phyloP scores from a whole-genome alignment of 306 rosid genomes.

The Coriaria nepalensis region DNA sequence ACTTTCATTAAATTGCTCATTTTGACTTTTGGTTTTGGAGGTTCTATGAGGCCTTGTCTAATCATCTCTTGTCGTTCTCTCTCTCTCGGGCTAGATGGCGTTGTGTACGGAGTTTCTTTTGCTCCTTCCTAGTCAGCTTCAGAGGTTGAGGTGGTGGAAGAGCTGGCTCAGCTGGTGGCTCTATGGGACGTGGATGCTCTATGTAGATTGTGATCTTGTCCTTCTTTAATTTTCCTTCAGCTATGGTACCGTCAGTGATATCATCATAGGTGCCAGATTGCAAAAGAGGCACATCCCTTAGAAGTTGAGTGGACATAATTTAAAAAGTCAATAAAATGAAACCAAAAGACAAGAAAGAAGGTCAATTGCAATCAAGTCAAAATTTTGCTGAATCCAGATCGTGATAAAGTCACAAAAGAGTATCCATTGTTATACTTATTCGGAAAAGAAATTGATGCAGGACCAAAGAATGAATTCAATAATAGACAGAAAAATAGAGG shows the following conservation, averaged over 20 bases:
- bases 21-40: slow-evolving; percentile 89
- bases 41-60: slow-evolving; percentile 87
- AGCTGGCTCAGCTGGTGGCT: slow-evolving; percentile 86
- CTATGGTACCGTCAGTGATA: slow-evolving; percentile 24
- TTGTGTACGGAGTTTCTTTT: slow-evolving; percentile 90
- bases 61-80: slow-evolving; percentile 94
- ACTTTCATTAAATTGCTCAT: slow-evolving; percentile 91
- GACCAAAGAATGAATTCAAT: too few relatives aligned
- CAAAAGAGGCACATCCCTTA: slow-evolving; percentile 66
- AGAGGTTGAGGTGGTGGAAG: slow-evolving; percentile 99
- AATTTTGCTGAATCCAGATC: too few relatives aligned
- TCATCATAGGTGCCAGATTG: slow-evolving; percentile 52
- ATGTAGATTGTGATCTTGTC: slow-evolving; percentile 67
- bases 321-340: background rate
- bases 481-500: too few relatives aligned
- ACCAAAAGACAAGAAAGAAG: too few relatives aligned
- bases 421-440: too few relatives aligned
- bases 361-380: too few relatives aligned
- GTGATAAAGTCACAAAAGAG: too few relatives aligned
- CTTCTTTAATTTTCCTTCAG: slow-evolving; percentile 41
- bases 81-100: slow-evolving; percentile 80
- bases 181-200: slow-evolving; percentile 93
- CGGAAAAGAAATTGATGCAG: too few relatives aligned
- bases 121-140: slow-evolving; percentile 87
- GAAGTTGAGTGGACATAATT: slow-evolving; percentile 9